These are phyloP conservation scores for Meyerozyma athensensis DNA, from an alignment of 1,139 yeast genomes.

Conservation along the genomic window DNA sequence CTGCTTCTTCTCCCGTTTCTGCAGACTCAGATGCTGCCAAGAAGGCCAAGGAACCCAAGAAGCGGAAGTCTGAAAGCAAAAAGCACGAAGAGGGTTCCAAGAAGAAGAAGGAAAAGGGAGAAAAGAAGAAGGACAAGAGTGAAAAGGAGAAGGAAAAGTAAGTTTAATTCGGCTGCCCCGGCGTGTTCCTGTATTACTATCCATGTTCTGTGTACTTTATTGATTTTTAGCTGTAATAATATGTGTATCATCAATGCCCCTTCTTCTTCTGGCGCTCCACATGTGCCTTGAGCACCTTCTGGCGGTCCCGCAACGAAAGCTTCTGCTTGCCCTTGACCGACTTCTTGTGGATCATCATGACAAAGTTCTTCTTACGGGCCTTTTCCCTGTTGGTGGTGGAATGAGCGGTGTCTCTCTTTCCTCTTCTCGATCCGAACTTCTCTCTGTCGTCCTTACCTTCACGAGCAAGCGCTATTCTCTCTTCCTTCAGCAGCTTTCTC, in stretches of 20 bases:
- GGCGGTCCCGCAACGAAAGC: constrained; percentile 86
- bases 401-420: constrained; percentile 72
- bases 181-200: not conserved
- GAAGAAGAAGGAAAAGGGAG: constrained; percentile 20
- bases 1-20: constrained; percentile 7
- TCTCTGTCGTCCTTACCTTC: constrained; percentile 95
- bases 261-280: constrained; percentile 85
- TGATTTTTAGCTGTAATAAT: not conserved
- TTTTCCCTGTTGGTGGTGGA: constrained; percentile 95
- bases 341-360: constrained; percentile 95
- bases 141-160: constrained; percentile 14
- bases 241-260: constrained; percentile 41
- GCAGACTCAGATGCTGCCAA: constrained; percentile 11
- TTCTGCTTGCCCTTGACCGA: constrained; percentile 92
- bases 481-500: constrained; percentile 85
- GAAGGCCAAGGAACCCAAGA: constrained; percentile 11
- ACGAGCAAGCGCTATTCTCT: constrained; percentile 76
- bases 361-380: constrained; percentile 96
- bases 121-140: constrained; percentile 23
- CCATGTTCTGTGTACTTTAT: not conserved
- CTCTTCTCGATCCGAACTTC: constrained; percentile 82
- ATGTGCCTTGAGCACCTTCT: constrained; percentile 79
- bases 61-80: constrained; percentile 9
- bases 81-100: constrained; percentile 14
- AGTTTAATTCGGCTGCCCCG: not conserved